phyloP scores from a whole-genome alignment of 1,284 basidiomycete species.

The Flammula alnicola region DNA sequence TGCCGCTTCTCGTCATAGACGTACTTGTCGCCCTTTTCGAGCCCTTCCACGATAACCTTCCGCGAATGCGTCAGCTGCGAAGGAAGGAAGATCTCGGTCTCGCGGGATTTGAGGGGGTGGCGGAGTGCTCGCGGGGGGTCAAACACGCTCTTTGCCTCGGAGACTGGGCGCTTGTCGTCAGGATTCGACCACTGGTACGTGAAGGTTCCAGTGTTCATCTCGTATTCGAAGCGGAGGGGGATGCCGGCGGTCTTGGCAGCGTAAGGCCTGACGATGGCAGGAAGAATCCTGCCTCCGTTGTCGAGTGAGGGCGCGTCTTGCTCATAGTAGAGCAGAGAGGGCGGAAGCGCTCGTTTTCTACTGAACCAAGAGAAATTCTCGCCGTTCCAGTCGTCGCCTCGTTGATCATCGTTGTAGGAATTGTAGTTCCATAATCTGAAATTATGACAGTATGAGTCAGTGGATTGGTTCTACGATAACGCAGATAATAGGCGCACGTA shows the following conservation, averaged over 20 bases:
- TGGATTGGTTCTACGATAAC: background rate
- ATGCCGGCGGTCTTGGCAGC: conserved; percentile 80
- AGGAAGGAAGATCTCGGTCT: conserved; percentile 86
- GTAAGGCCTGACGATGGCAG: conserved; percentile 80
- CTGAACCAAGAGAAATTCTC: conserved; percentile 97
- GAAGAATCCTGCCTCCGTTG: conserved; percentile 79
- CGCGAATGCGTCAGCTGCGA: conserved; percentile 60
- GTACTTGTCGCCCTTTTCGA: conserved; percentile 51
- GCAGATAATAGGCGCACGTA: conserved; percentile 60
- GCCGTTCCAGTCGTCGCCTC: conserved; percentile 93
- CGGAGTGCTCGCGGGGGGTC: conserved; percentile 45
- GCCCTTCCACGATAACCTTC: conserved; percentile 59
- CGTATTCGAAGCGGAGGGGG: conserved; percentile 69
- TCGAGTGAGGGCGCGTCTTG: conserved; percentile 72
- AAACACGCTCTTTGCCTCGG: conserved; percentile 21
- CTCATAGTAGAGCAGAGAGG: conserved; percentile 53
- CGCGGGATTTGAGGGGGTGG: conserved; percentile 48
- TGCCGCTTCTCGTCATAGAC: conserved; percentile 63
- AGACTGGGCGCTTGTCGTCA: conserved; percentile 1
- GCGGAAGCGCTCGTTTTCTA: conserved; percentile 55
- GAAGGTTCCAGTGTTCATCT: conserved; percentile 70
- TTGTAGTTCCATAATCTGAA: conserved; percentile 94
- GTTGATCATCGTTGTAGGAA: conserved; percentile 77
- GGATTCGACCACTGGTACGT: conserved; percentile 65
- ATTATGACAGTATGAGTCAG: conserved; percentile 6